Evolutionary conservation across 768 basidiomycete genomes (phyloP), one percentile per base, ranked within the genome.

Genomic region (Tricholoma bakamatsutake): DNA sequence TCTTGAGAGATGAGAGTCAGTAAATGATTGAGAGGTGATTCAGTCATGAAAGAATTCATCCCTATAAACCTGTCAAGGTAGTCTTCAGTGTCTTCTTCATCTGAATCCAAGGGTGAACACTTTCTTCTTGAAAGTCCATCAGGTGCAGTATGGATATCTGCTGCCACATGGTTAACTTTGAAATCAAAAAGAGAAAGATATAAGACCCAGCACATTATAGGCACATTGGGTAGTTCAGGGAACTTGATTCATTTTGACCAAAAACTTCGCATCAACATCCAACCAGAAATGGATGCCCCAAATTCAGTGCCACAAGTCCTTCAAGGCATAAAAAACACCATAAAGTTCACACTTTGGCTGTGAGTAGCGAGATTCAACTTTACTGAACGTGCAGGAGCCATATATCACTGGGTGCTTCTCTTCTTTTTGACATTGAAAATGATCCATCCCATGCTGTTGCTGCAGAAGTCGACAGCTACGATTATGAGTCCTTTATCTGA

Each of bases 321-420:
- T 66, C 18, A 76, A 40, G 0, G 71, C 68, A 0, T 70, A 46
- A 46, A 66, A 75, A 0, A 76, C 49, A 0, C 74, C 72, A 50
- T 71, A 78, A 0, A 76, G 62, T 55, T 76, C 72, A 0, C 69
- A 53, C 51, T 76, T 76, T 0, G 72, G 63, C 54, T 75, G 73
- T 0, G 69, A 71, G 53, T 75, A 76, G 6, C 63, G 53, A 1
- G 63, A 53, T 56, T 75, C 68, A 0, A 52, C 48, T 0, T 68
- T 58, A 35, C 68, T 75, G 59, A 66, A 73, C 0, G 71, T 72
- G 50, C 69, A 66, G 0, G 71, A 73, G 0, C 72, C 69, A 57
- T 59, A 75, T 0, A 67, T 31, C 0, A 68, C 62, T 0, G 64
- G 71, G n/a, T 58, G 57, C 28, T 64, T 61, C 1, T 60, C 59